These are phyloP conservation scores for Schwanniomyces etchellsii DNA, from an alignment of 1,139 yeast genomes.

Conservation along the genomic window DNA sequence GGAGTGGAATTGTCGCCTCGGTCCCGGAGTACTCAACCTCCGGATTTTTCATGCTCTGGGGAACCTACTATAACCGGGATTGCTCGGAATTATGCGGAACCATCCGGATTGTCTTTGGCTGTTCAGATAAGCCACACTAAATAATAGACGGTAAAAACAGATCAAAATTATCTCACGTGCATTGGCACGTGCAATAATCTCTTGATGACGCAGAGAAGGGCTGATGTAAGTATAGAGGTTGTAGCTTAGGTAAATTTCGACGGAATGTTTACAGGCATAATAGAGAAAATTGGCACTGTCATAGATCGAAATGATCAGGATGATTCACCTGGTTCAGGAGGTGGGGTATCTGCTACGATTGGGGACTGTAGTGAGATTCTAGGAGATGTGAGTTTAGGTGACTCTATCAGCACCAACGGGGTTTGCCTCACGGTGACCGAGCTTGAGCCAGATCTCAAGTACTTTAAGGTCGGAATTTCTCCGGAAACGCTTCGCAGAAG, in stretches of 20 bases:
- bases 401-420: slow-evolving; percentile 87
- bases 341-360: slow-evolving; percentile 71
- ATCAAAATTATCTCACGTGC: too few relatives aligned
- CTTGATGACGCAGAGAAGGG: background rate
- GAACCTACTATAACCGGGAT: too few relatives aligned
- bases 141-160: background rate
- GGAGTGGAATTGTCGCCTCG: slow-evolving; percentile 1
- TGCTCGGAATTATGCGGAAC: too few relatives aligned
- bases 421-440: slow-evolving; percentile 93
- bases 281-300: slow-evolving; percentile 72
- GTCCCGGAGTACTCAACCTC: too few relatives aligned
- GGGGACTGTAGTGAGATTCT: slow-evolving; percentile 59
- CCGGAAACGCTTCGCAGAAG: slow-evolving; percentile 89
- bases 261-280: slow-evolving; percentile 88
- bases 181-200: background rate
- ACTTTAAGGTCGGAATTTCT: slow-evolving; percentile 85
- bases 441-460: slow-evolving; percentile 42
- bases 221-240: background rate
- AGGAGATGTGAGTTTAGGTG: slow-evolving; percentile 83
- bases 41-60: too few relatives aligned
- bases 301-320: slow-evolving; percentile 46
- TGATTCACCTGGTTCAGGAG: slow-evolving; percentile 58
- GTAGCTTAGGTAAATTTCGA: slow-evolving; percentile 1
- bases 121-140: background rate
- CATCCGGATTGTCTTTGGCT: background rate